A percentile compares a stretch with the other conserved stretches of the same genome.
These are phyloP conservation scores for Candida albicans DNA, from an alignment of 1,139 yeast species.

Conservation along the genomic window DNA sequence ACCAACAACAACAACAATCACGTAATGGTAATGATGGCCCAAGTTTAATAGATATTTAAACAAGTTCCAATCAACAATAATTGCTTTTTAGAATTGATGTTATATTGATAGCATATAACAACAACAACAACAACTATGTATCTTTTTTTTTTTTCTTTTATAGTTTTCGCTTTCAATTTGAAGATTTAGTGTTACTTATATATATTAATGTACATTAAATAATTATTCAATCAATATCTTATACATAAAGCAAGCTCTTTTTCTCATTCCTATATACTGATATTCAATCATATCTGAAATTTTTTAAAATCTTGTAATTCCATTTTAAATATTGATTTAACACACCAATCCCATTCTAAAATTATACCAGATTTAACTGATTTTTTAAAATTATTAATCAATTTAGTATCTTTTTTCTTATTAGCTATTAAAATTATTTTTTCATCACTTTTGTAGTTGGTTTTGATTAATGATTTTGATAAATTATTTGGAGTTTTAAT, in stretches of 20 bases:
- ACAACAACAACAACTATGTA: too few species aligned
- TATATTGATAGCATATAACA: background rate
- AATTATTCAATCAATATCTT: too few species aligned
- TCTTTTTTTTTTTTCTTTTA: too few species aligned
- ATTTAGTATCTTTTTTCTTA: slow-evolving; percentile 43
- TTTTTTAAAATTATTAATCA: slow-evolving; percentile 40
- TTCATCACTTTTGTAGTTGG: slow-evolving; percentile 16
- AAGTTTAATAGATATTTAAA: slow-evolving; percentile 47
- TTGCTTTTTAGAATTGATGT: background rate
- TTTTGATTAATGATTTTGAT: slow-evolving; percentile 9
- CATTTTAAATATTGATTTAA: slow-evolving; percentile 56
- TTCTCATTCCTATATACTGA: too few species aligned
- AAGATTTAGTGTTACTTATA: too few species aligned
- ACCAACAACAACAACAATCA: slow-evolving; percentile 34
- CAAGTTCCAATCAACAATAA: too few species aligned
- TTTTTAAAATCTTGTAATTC: slow-evolving; percentile 27
- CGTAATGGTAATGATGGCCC: slow-evolving; percentile 40
- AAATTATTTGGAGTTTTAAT: slow-evolving; percentile 23
- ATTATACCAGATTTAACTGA: slow-evolving; percentile 24
- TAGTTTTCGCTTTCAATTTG: too few species aligned
- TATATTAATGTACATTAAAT: too few species aligned
- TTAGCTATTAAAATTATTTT: slow-evolving; percentile 36
- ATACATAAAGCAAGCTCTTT: too few species aligned
- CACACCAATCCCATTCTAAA: slow-evolving; percentile 73
- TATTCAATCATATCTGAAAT: slow-evolving; percentile 20